Evolutionary conservation across 257 asterid species (phyloP), one percentile per base, ranked within the genome.

Genomic region (Solanum gandarillasii): DNA sequence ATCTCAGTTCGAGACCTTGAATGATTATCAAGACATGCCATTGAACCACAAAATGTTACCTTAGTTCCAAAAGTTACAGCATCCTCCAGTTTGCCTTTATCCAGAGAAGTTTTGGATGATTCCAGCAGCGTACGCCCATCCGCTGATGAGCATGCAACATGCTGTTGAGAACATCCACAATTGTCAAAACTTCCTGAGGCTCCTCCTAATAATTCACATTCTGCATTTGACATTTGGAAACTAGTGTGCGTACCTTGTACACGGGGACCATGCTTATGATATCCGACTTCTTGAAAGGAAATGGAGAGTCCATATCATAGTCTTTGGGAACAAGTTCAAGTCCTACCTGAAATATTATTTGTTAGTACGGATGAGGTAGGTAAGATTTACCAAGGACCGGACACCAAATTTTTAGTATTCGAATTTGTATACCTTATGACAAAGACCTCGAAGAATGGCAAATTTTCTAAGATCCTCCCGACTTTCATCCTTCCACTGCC

Each of bases 11-110:
- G 0, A 72, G 68, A 71, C 43, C 85, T 82, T 48, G 43, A 82
- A 29, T 48, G 21, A 82, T 82, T 27, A 82, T 82, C 86, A 9
- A 31, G 70, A 18, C 7, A 5, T 10, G 71, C 87, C 43, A 89
- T 36, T 84, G 62, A 86, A 87, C 87, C 35, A 48, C 27, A 82
- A 48, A 20, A 18, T 31, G 71, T 48, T 91, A 96, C 99, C 98
- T 97, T 97, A 83, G 98, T 95, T 86, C 99, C 99, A 93, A 92
- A 94, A 75, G 91, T 93, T 83, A 97, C 98, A 34, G 99, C 98
- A 36, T 97, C 99, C 90, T 97, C 99, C 85, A 97, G 95, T 91
- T 97, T 97, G 87, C 99, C 99, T 92, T 97, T 96, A 90, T 97
- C 99, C 41, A 97, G 93, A 31, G 99, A 98, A 91, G 93, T 94